Evolutionary conservation across 2,329 filamentous ascomycete species (phyloP).

Genomic region (Corynespora cassiicola): DNA sequence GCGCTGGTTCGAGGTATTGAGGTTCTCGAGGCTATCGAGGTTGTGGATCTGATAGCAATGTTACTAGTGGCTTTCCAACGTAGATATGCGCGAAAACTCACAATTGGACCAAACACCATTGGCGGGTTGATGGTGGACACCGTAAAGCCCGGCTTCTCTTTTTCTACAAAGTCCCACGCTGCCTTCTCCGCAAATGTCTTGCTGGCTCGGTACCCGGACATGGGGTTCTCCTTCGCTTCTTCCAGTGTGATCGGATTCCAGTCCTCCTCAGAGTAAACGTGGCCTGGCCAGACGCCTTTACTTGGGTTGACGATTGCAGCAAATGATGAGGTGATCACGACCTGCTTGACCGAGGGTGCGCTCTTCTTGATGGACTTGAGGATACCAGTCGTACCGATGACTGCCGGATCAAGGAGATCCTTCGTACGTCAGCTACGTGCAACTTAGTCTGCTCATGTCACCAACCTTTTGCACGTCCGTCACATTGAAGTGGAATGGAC

Average conservation of each 20-base stretch:
- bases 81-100: conserved; percentile 22
- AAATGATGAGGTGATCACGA: conserved; percentile 74
- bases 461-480: conserved; percentile 70
- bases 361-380: conserved; percentile 66
- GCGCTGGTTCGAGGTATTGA: conserved; percentile 77
- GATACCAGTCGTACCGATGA: conserved; percentile 69
- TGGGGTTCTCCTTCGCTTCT: conserved; percentile 52
- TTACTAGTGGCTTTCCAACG: conserved; percentile 9
- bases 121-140: conserved; percentile 59
- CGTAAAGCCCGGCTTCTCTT: conserved; percentile 58
- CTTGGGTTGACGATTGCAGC: conserved; percentile 66
- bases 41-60: conserved; percentile 53
- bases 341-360: conserved; percentile 72
- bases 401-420: conserved; percentile 65
- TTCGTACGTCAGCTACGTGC: conserved; percentile 17
- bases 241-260: conserved; percentile 65
- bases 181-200: conserved; percentile 69
- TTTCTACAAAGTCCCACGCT: conserved; percentile 60
- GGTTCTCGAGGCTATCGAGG: conserved; percentile 65
- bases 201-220: conserved; percentile 58
- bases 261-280: conserved; percentile 61
- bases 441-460: not conserved
- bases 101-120: conserved; percentile 58
- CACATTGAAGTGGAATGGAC: conserved; percentile 76
- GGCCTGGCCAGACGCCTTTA: conserved; percentile 57